These are phyloP conservation scores for Eucalyptus globulus DNA, from an alignment of 345 rosid genomes.

Conservation along the genomic window DNA sequence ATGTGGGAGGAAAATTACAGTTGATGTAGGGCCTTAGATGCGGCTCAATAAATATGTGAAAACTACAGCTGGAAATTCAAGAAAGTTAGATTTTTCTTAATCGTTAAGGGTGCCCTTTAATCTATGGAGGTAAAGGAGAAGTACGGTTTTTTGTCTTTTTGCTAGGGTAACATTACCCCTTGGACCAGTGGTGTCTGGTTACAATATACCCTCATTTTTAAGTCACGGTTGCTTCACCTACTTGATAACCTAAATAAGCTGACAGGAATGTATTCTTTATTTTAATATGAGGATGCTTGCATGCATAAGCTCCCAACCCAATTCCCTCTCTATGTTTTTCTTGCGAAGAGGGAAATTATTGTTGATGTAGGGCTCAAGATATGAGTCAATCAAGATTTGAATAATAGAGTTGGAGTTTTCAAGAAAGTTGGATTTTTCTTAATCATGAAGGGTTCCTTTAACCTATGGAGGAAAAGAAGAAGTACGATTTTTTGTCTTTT, in stretches of 20 bases:
- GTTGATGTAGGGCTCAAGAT: background rate
- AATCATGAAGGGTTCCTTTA: background rate
- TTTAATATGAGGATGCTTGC: too few species aligned
- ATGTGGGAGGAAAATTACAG: background rate
- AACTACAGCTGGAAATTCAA: background rate
- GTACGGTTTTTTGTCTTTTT: background rate
- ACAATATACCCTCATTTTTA: too few species aligned
- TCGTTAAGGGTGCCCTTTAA: background rate
- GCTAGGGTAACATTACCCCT: too few species aligned
- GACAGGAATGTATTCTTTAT: fast-evolving
- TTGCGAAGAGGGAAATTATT: too few species aligned
- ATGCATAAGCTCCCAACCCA: too few species aligned
- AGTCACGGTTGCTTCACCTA: too few species aligned
- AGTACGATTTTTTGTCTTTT: background rate
- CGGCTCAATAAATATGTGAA: background rate
- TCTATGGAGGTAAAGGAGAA: background rate
- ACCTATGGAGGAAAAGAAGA: background rate
- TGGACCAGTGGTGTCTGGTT: too few species aligned
- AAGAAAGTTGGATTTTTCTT: background rate
- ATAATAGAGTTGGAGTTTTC: background rate
- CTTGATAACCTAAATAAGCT: too few species aligned
- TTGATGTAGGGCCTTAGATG: too few species aligned
- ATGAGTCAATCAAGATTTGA: background rate
- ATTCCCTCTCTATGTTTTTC: too few species aligned
- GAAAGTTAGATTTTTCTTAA: background rate